Base-by-base conservation (phyloP, 2,329 filamentous ascomycete genomes). In the Colletotrichum sublineola region DNA sequence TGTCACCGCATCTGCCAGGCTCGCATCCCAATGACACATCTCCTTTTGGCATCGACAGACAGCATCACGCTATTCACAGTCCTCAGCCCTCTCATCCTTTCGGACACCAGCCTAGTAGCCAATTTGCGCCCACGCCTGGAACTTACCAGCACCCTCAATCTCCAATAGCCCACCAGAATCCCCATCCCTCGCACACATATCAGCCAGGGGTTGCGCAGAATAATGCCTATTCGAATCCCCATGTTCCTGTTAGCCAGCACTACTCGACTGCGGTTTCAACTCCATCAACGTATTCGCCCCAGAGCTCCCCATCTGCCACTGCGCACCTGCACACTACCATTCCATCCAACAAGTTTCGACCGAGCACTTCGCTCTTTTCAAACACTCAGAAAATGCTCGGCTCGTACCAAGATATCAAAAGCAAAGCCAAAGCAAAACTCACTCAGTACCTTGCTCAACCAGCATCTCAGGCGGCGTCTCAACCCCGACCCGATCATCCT, bases 331-430 rank as follows among this genome's bases (percentile, higher is more conserved):
- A 64, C 12, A 64, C 4, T 55, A 38, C 18, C 24, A 40, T 9
- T n/a, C 33, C 3, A 2, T 14, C 12, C 2, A 31, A 4, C 36
- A 46, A 24, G 4, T 31, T 18, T 6, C 68, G 46, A 2, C 66
- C 33, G n/a, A 40, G 50, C 9, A 33, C 57, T 3, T 15, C 46
- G 5, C 58, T 70, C 31, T 33, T 61, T 15, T 12, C 68, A 1
- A 55, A 50, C 14, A 67, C n/a, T 5, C 46, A 67, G 6, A 69
- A 53, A 36, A 36, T 70, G 2, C 29, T 70, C 15, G 31, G 33
- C 3, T 70, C 68, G 14, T 67, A 55, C 31, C 55, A 70, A 12
- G 56, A 33, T 2, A 44, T 62, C 48, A 70, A 67, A 33, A 55
- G 14, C 8, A 67, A 62, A 11, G 63, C 68, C 0, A 24, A 18